Evolutionary conservation across 139 green algal species (phyloP), one percentile per base, ranked within the genome.

Genomic region (Ettlia oleoabundans): DNA sequence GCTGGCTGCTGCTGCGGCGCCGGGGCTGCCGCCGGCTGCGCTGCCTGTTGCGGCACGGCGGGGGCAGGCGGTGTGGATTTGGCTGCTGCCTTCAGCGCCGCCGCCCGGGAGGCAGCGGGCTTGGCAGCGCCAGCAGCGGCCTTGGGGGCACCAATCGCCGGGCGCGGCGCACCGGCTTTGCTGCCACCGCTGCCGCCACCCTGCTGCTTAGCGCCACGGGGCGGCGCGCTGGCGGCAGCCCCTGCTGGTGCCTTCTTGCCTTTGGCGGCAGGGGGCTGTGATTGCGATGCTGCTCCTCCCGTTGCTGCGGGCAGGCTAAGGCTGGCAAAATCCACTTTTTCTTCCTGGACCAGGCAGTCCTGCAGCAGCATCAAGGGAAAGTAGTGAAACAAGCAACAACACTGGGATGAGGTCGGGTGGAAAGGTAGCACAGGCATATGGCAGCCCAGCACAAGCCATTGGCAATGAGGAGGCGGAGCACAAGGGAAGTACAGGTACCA

Each of bases 301-400:
- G 30, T 2, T n/a, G n/a, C 42, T 26, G 42, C 2, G 15, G 69
- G 69, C 69, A 41, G 69, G 0, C 13, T 9, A n/a, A 77, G 69
- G 8, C 3, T 51, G 30, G 47, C 43, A 47, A 64, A 78, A 3
- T 47, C 51, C 19, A 52, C 51, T 28, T 47, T 47, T 41, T 76
- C 68, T 6, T 76, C 68, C 26, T 61, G 37, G 3, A 76, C 38
- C 26, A 58, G 26, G 41, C 68, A 76, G 68, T 43, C 71, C 71
- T 78, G 28, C 28, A 47, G 32, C 21, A 51, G 55, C 55, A 22
- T 28, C 55, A 28, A n/a, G 5, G 30, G 55, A 5, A 65, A 32
- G 21, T n/a, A 15, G 21, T 65, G 18, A n/a, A 15, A 15, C 47
- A 15, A 58, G 47, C 47, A 10, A 58, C 13, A 10, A 58, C 10